Percentiles rank a stretch among this genome's conserved stretches.
Conservation (phyloP, 805 yeast genomes). For the Yarrowia hollandica region DNA sequence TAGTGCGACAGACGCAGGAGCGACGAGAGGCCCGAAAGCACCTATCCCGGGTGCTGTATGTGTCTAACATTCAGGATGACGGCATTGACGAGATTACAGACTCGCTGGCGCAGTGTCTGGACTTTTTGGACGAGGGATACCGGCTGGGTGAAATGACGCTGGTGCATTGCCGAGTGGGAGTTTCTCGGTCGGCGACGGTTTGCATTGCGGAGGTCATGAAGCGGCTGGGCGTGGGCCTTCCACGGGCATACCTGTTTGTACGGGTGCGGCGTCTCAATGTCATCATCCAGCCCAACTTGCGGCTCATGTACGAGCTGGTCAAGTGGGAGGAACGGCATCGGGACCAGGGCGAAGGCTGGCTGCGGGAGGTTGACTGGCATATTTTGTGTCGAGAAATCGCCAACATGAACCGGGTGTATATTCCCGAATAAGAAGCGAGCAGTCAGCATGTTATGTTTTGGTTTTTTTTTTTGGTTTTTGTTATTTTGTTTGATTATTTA, state of each 20-base stretch:
- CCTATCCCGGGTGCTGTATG: constrained; percentile 55
- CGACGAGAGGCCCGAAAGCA: constrained; percentile 33
- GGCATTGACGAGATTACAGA: constrained; percentile 76
- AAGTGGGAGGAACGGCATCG: constrained; percentile 57
- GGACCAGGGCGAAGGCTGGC: constrained; percentile 36
- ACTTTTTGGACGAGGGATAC: constrained; percentile 61
- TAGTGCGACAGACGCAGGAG: constrained; percentile 22
- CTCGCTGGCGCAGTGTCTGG: constrained; percentile 62
- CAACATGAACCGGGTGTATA: constrained; percentile 68
- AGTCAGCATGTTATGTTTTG: not conserved
- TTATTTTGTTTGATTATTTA: constrained; percentile 28
- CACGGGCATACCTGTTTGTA: constrained; percentile 83
- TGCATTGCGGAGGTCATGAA: constrained; percentile 95
- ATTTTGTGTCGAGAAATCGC: constrained; percentile 80
- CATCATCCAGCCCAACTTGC: constrained; percentile 88
- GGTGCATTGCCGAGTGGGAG: constrained; percentile 95
- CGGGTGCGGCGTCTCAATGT: constrained; percentile 86
- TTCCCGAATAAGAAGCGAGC: constrained; percentile 37
- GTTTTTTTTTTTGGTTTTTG: constrained; percentile 22
- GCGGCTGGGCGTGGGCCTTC: constrained; percentile 61
- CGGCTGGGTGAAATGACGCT: constrained; percentile 52
- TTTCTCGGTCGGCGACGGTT: constrained; percentile 90
- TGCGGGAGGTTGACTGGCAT: constrained; percentile 83
- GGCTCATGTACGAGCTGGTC: constrained; percentile 87
- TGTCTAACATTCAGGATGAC: constrained; percentile 81